Evolutionary conservation across 768 basidiomycete genomes (phyloP).

Genomic region (Ramaria sp.): DNA sequence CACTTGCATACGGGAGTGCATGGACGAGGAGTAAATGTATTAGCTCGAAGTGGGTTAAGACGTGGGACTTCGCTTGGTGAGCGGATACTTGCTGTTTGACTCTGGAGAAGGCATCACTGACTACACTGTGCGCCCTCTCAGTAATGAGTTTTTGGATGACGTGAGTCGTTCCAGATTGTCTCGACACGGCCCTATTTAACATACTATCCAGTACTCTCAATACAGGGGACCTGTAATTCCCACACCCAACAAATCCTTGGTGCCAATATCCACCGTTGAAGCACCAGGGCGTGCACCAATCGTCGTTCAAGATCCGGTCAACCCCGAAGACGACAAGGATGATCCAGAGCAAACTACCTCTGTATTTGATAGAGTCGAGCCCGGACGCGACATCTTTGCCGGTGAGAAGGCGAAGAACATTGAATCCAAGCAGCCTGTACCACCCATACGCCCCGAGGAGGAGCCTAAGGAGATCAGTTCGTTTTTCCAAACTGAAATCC

Average conservation of each 20-base stretch:
- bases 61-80: slow-evolving; percentile 94
- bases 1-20: slow-evolving; percentile 69
- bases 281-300: slow-evolving; percentile 43
- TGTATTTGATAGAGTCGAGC: slow-evolving; percentile 49
- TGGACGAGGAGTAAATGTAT: slow-evolving; percentile 82
- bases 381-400: slow-evolving; percentile 67
- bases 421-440: slow-evolving; percentile 30
- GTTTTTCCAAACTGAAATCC: slow-evolving; percentile 13
- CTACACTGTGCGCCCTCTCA: slow-evolving; percentile 16
- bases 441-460: slow-evolving; percentile 14
- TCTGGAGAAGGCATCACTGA: not conserved
- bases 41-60: slow-evolving; percentile 75
- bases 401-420: slow-evolving; percentile 34
- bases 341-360: slow-evolving; percentile 25
- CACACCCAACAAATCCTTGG: slow-evolving; percentile 27
- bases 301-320: slow-evolving; percentile 37
- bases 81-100: slow-evolving; percentile 12
- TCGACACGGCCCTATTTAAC: not conserved
- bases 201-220: slow-evolving; percentile 39
- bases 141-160: slow-evolving; percentile 58
- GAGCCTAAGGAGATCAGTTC: slow-evolving; percentile 28
- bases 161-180: slow-evolving; percentile 31
- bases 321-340: slow-evolving; percentile 12
- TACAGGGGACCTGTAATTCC: slow-evolving; percentile 31
- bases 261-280: slow-evolving; percentile 37